phyloP scores from a whole-genome alignment of 495 filamentous ascomycete species.

The Aspergillus nidulans region DNA sequence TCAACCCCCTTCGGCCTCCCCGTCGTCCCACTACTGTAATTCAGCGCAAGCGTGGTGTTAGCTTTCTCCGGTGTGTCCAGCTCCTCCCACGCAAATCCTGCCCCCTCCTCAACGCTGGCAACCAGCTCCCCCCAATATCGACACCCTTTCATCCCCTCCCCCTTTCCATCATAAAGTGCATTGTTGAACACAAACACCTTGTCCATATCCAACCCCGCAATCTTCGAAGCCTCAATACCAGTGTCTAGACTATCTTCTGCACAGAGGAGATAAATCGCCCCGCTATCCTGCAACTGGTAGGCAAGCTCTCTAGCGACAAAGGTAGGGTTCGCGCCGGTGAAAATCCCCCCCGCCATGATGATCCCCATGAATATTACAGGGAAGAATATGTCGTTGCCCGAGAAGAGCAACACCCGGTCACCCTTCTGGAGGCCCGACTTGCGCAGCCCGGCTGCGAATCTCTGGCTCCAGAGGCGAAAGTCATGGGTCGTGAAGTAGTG shows the following conservation, averaged over 20 bases:
- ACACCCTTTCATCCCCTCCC: conserved; percentile 32
- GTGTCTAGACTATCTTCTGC: conserved; percentile 42
- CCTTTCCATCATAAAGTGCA: conserved; percentile 36
- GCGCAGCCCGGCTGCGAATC: conserved; percentile 66
- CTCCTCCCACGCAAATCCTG: conserved; percentile 39
- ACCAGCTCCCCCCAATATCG: conserved; percentile 50
- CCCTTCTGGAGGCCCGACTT: conserved; percentile 60
- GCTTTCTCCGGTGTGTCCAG: conserved; percentile 34
- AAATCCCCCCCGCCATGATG: conserved; percentile 73
- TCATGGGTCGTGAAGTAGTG: conserved; percentile 51
- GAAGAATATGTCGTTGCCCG: conserved; percentile 69
- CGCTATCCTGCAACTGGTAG: conserved; percentile 69
- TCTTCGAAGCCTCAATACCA: conserved; percentile 39
- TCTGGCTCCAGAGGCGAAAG: conserved; percentile 66
- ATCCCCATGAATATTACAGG: conserved; percentile 68
- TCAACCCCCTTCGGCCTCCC: conserved; percentile 82
- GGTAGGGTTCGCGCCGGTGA: conserved; percentile 75
- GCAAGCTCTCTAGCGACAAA: conserved; percentile 67
- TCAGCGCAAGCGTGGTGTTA: conserved; percentile 52
- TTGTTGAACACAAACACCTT: conserved; percentile 50
- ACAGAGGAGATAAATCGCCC: conserved; percentile 59
- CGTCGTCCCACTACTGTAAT: conserved; percentile 76
- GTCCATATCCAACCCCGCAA: conserved; percentile 33
- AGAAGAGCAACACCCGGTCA: conserved; percentile 71
- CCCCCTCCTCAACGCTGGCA: conserved; percentile 38